Conservation (phyloP, 192 early-diverging fungal genomes). For the Coemansia interrupta region DNA sequence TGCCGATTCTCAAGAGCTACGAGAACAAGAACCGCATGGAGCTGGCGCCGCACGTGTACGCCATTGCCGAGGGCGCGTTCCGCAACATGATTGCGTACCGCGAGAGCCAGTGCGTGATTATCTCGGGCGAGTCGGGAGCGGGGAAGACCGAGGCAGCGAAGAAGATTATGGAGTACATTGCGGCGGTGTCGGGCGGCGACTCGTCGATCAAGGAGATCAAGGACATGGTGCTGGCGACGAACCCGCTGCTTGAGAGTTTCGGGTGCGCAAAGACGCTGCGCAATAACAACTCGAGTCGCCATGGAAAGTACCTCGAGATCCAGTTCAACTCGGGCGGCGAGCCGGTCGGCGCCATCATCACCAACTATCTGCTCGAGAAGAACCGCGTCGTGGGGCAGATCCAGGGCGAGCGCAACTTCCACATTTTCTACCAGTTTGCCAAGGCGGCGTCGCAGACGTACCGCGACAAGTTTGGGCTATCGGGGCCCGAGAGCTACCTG, state of each 20-base stretch:
- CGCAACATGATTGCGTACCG: conserved; percentile 97
- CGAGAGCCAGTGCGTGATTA: conserved; percentile 99
- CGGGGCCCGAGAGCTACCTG: conserved; percentile 73
- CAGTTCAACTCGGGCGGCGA: conserved; percentile 89
- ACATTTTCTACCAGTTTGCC: conserved; percentile 91
- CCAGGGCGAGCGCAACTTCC: conserved; percentile 94
- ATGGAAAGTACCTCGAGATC: conserved; percentile 99
- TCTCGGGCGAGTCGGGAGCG: conserved; percentile 92
- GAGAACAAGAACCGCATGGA: conserved; percentile 81
- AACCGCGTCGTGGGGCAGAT: conserved; percentile 93
- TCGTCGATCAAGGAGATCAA: conserved; percentile 88
- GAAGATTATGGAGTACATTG: conserved; percentile 97
- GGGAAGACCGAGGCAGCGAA: conserved; percentile 92
- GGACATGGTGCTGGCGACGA: conserved; percentile 97
- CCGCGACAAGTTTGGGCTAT: conserved; percentile 64
- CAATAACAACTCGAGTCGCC: conserved; percentile 98
- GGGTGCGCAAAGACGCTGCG: conserved; percentile 98
- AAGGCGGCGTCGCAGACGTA: conserved; percentile 74
- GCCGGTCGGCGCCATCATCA: conserved; percentile 94
- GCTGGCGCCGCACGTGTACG: conserved; percentile 97
- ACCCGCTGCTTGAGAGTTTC: conserved; percentile 96
- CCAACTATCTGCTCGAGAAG: conserved; percentile 97
- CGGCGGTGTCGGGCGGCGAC: conserved; percentile 82
- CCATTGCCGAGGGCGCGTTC: conserved; percentile 86
- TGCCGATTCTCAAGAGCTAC: conserved; percentile 82